These are phyloP conservation scores for Saccharomyces hybrid DNA, from an alignment of 1,139 yeast species.

Conservation along the genomic window DNA sequence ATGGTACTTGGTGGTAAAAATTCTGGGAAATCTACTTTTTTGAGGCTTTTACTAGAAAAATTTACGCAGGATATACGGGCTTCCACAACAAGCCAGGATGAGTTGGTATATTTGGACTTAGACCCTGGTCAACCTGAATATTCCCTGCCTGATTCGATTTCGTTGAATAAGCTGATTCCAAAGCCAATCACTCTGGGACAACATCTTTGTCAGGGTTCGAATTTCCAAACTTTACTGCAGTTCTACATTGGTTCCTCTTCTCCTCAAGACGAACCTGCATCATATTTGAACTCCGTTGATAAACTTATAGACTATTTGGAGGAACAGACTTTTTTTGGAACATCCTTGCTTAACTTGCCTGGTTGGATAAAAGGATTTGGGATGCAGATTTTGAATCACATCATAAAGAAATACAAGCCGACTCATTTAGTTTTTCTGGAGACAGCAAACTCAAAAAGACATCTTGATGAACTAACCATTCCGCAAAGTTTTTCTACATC, in stretches of 20 bases:
- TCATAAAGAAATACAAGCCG: constrained; percentile 46
- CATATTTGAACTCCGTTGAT: constrained; percentile 43
- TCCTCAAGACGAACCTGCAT: constrained; percentile 61
- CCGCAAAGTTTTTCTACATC: constrained; percentile 18
- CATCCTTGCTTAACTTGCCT: constrained; percentile 69
- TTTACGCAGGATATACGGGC: constrained; percentile 11
- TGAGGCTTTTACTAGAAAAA: constrained; percentile 49
- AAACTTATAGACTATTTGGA: constrained; percentile 37
- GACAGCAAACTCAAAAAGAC: constrained; percentile 25
- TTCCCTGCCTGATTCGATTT: constrained; percentile 55
- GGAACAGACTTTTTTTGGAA: constrained; percentile 30
- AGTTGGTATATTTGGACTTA: constrained; percentile 52
- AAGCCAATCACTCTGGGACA: constrained; percentile 17
- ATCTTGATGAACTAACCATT: constrained; percentile 25
- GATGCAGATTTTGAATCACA: constrained; percentile 49
- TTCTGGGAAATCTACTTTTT: constrained; percentile 76
- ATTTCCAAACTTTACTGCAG: constrained; percentile 29
- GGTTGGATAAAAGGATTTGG: constrained; percentile 96
- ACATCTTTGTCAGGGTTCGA: constrained; percentile 20
- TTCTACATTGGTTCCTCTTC: constrained; percentile 63
- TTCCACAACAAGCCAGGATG: constrained; percentile 8
- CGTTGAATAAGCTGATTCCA: constrained; percentile 23
- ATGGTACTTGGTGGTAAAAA: constrained; percentile 60
- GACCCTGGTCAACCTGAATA: constrained; percentile 93
- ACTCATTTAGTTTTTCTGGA: constrained; percentile 48